phyloP scores from a whole-genome alignment of 768 basidiomycete species.

The Pholiota microspora region DNA sequence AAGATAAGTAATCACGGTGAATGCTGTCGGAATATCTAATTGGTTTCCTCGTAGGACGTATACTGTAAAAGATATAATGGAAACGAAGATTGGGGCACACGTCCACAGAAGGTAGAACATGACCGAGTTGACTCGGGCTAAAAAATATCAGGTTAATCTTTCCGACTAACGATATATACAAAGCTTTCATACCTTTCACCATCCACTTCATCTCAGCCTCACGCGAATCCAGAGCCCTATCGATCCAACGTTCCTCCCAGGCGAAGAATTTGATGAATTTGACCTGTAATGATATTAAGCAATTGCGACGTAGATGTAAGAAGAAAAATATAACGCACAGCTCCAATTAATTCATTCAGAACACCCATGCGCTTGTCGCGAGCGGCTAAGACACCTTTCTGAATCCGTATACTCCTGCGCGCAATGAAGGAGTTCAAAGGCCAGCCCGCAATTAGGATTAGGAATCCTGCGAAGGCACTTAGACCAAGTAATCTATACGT shows the following conservation, averaged over 20 bases:
- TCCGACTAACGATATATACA: background rate
- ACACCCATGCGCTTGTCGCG: conserved; percentile 78
- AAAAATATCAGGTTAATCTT: background rate
- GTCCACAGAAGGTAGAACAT: conserved; percentile 74
- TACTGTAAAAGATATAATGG: conserved; percentile 74
- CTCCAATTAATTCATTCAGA: conserved; percentile 73
- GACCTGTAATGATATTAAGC: conserved; percentile 30
- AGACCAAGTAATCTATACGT: conserved; percentile 58
- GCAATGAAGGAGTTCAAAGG: conserved; percentile 72
- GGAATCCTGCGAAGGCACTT: conserved; percentile 75
- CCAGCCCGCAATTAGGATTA: conserved; percentile 63
- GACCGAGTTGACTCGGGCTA: conserved; percentile 70
- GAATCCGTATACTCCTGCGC: conserved; percentile 54
- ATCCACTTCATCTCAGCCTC: conserved; percentile 75
- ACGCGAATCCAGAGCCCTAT: conserved; percentile 60
- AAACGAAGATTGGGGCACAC: conserved; percentile 75
- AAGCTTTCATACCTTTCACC: conserved; percentile 53
- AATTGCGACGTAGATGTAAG: background rate
- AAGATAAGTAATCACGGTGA: conserved; percentile 25
- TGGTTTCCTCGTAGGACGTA: conserved; percentile 72
- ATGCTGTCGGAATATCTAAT: conserved; percentile 48
- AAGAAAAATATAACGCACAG: conserved; percentile 35
- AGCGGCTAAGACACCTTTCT: conserved; percentile 57
- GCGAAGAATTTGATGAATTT: conserved; percentile 87
- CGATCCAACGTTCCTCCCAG: conserved; percentile 78